Evolutionary conservation across 1,139 yeast species (phyloP).

Genomic region (Spathaspora sp.): DNA sequence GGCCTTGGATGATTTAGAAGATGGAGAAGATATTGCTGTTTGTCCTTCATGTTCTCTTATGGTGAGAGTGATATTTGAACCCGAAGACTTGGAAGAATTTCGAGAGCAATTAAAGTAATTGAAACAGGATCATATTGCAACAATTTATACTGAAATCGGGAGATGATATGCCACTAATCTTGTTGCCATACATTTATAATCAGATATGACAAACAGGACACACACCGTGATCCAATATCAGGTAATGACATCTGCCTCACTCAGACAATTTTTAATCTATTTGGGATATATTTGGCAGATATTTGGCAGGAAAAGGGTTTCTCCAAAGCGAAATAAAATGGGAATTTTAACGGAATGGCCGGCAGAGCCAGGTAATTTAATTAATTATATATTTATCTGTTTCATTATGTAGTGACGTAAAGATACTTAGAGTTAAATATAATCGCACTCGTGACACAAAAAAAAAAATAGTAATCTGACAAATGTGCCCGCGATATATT

Average conservation of each 20-base stretch:
- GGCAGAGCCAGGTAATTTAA: background rate
- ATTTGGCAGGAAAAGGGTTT: background rate
- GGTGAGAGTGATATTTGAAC: slow-evolving; percentile 88
- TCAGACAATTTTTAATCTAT: background rate
- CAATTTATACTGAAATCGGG: background rate
- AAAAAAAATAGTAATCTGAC: background rate
- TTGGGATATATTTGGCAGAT: no score
- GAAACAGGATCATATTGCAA: background rate
- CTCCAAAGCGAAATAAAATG: background rate
- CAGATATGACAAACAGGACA: background rate
- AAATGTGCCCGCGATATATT: background rate
- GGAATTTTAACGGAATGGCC: background rate
- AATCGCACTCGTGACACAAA: background rate
- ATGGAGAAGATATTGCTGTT: slow-evolving; percentile 92
- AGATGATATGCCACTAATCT: no score
- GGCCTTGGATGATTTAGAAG: slow-evolving; percentile 76
- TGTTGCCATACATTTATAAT: background rate
- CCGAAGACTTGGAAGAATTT: slow-evolving; percentile 43
- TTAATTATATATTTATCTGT: background rate
- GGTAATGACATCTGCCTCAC: background rate
- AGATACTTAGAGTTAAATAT: background rate
- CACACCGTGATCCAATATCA: background rate
- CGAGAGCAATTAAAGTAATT: slow-evolving; percentile 17
- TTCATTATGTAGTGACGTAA: background rate
- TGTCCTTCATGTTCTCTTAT: slow-evolving; percentile 95